These are phyloP conservation scores for Crithidia brevicula DNA, from an alignment of 208 protist species.

Conservation along the genomic window DNA sequence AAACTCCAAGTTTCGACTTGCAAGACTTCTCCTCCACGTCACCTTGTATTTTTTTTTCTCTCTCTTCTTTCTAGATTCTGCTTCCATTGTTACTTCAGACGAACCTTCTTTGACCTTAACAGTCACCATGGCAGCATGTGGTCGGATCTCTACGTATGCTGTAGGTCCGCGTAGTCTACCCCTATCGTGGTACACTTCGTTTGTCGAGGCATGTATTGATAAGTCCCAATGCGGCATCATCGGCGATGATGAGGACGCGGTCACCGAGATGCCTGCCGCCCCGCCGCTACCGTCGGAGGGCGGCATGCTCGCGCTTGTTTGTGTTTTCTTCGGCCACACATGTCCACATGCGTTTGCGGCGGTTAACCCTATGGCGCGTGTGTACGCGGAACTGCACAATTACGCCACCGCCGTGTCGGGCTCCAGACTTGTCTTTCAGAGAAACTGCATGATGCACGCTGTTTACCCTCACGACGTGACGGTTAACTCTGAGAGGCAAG, in stretches of 20 bases:
- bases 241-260: neutral
- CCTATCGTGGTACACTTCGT: neutral
- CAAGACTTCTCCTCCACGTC: no score
- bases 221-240: neutral
- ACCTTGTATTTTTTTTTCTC: no score
- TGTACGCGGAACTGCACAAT: conserved; percentile 15
- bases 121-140: neutral
- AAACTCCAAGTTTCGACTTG: no score
- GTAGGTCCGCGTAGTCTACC: neutral
- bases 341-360: conserved; percentile 6
- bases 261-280: neutral
- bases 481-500: neutral
- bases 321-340: neutral
- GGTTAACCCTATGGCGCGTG: conserved; percentile 1
- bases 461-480: neutral
- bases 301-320: neutral
- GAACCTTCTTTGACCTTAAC: no score
- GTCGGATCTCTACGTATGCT: no score
- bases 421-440: neutral
- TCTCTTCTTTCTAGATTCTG: no score
- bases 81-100: no score
- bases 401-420: neutral
- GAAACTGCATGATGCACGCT: neutral
- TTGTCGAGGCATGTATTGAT: neutral
- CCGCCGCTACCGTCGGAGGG: neutral